Evolutionary conservation across 148 eudicot species (phyloP).

Genomic region (Vaccinium macrocarpon): DNA sequence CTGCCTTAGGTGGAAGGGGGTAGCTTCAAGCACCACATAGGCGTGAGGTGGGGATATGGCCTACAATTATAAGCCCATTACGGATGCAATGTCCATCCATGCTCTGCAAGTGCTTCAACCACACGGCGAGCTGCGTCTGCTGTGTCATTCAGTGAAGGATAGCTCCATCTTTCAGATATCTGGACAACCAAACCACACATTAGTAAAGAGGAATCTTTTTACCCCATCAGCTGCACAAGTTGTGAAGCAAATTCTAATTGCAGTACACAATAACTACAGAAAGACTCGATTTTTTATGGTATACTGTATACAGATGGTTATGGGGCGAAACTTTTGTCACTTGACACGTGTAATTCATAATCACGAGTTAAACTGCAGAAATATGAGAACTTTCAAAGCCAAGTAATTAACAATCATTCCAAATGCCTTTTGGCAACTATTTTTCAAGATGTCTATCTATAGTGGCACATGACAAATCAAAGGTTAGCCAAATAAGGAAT

Average conservation of each 20-base stretch:
- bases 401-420: background rate
- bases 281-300: background rate
- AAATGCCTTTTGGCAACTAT: background rate
- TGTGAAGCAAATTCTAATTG: background rate
- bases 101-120: conserved; percentile 36
- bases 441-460: background rate
- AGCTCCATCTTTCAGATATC: conserved; percentile 42
- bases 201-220: background rate
- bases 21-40: background rate
- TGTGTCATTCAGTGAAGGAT: conserved; percentile 38
- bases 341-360: background rate
- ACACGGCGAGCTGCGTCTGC: conserved; percentile 42
- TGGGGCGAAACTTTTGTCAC: background rate
- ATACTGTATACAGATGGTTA: background rate
- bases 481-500: background rate
- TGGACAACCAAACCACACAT: conserved; percentile 18
- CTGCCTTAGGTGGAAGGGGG: background rate
- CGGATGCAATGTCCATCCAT: conserved; percentile 40
- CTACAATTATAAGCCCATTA: background rate
- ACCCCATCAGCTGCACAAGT: background rate
- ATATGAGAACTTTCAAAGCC: background rate
- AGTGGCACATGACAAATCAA: background rate
- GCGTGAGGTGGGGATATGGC: background rate
- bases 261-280: background rate
- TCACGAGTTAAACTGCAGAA: background rate